Evolutionary conservation across 2,329 filamentous ascomycete species (phyloP), one percentile per base, ranked within the genome.

Genomic region (Microdochium trichocladiopsis): DNA sequence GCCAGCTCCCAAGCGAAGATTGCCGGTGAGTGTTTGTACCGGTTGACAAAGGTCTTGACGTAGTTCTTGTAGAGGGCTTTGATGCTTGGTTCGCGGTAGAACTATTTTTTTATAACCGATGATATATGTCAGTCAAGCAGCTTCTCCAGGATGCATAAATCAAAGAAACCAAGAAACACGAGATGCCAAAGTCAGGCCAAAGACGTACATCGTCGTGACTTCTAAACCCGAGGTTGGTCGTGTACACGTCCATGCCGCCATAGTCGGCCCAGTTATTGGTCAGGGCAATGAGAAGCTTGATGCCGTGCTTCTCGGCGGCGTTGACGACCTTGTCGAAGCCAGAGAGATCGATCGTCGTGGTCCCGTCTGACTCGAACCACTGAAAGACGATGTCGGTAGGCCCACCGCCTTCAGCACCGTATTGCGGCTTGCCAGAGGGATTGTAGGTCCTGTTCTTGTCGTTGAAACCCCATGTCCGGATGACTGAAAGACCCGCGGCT

Each of bases 1-100:
- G 74, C 79, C 2, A 88, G 69, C 60, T 88, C 84, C 84, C 84
- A 88, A 0, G 82, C 81, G 57, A 87, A 80, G 48, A 88, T 75
- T 0, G 84, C 76, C 0, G 78, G 67, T 0, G 80, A 84, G 55
- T 73, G 69, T 47, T 71, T 76, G 67, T 86, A 87, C 11, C 84
- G 72, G 21, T 67, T 76, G 2, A 88, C 76, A 6, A 88, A 73
- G 0, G 72, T 69, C 49, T 76, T 70, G 60, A 87, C 76, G 62
- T 87, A 88, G 48, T 70, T 72, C 58, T 80, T 79, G 61, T 70
- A 81, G 1, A 74, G 75, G 2, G 70, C 64, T 58, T 78, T 79
- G 63, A 81, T 80, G 24, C 64, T 64, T 12, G 76, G 75, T 0
- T 75, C 58, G 14, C 66, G 69, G 56, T 80, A 79, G 65, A 79